Evolutionary conservation across 306 rosid species (phyloP), one percentile per base, ranked within the genome.

Genomic region (Calophaca sinica): DNA sequence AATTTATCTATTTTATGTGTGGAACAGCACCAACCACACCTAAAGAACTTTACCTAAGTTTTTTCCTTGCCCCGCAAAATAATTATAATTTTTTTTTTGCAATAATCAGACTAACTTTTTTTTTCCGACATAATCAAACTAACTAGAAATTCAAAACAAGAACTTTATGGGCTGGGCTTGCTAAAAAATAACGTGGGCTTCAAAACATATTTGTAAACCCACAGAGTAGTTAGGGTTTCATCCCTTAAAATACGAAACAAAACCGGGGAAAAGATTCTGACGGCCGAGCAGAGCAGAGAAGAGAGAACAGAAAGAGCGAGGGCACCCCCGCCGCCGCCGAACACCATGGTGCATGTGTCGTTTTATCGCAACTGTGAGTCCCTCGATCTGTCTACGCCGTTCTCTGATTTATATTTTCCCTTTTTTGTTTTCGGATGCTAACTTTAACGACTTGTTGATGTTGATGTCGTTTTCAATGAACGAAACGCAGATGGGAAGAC

Each of bases 311-410:
- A 64, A 45, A 35, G 57, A 2, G 2, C 7, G 29, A 65, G 70
- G 69, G 65, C 81, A 33, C 36, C 4, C 0, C 36, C 4, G 36
- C 70, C 74, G 63, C 49, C 42, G 50, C 5, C 26, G 0, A 50
- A 13, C 3, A 77, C 72, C 66, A 88, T 86, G 90, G 89, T 88
- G 8, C 89, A 87, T 76, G 93, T 88, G 4, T 65, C 74, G 0
- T 86, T 84, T 33, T 80, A 86, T 53, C 81, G 89, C 11, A 88
- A 86, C 79, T 86, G 90, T 86, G 74, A 65, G 86, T 7, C 33
- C 1, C 2, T 52, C 31, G 26, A 1, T 12, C 51, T 3, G 3
- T 46, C 13, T 3, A 9, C 14, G 14, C 5, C 51, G 13, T 11
- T 2, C 4, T 20, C 26, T 20, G 26, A 33, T 4, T 39, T 39